A percentile compares a stretch with the other conserved stretches of the same genome.
Conservation (phyloP, 2,329 filamentous ascomycete species). For the Cladorrhinum sp. region DNA sequence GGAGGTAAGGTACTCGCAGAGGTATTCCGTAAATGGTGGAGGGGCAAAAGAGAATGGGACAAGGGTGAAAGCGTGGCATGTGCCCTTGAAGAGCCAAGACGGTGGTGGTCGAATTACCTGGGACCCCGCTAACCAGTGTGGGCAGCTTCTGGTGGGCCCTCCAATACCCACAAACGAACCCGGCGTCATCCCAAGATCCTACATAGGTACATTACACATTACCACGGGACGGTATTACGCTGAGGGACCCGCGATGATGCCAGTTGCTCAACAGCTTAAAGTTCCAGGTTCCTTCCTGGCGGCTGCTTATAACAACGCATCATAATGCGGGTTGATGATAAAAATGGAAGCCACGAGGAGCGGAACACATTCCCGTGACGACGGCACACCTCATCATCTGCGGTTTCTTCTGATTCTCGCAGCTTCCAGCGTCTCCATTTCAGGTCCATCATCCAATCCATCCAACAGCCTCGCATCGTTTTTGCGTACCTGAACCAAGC, state of each 20-base stretch:
- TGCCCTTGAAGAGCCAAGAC: not conserved
- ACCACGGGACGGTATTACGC: no score
- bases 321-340: not conserved
- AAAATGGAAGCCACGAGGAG: not conserved
- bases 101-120: not conserved
- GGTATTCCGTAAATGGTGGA: not conserved
- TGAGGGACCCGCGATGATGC: no score
- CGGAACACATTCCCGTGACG: not conserved
- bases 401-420: no score
- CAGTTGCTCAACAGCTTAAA: no score
- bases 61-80: not conserved
- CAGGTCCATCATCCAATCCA: no score
- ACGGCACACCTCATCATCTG: no score
- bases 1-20: not conserved
- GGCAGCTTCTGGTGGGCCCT: not conserved
- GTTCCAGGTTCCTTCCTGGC: no score
- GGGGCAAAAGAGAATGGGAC: not conserved
- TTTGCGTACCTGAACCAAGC: no score
- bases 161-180: not conserved
- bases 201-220: no score
- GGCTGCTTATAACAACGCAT: no score
- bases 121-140: not conserved
- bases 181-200: not conserved
- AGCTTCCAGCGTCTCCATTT: no score
- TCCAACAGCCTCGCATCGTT: no score